Evolutionary conservation across 2,329 filamentous ascomycete genomes (phyloP), one percentile per base, ranked within the genome.

Genomic region (Chrysosporium keratinophilum): DNA sequence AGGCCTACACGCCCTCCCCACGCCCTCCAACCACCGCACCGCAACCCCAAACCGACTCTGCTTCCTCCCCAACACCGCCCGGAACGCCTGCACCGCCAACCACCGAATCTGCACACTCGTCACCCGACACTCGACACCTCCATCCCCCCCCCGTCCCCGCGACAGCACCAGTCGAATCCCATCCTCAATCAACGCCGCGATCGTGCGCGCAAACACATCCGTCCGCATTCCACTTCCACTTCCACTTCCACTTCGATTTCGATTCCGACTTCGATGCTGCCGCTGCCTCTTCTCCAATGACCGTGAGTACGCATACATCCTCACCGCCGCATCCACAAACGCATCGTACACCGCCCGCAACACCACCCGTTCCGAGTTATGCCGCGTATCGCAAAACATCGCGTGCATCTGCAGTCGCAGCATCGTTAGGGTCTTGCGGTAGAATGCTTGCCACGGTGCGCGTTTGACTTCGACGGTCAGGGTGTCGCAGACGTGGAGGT

Each of bases 321-420:
- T 94, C 71, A 81, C 82, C 7, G 88, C 89, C 5, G 86, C 83
- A 67, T 94, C 88, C 15, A 74, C 63, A 62, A 96, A 91, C 33
- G 82, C 82, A n/a, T 78, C 76, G 62, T 84, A 80, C 2, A 96
- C 72, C 61, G 93, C 95, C n/a, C 71, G 68, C 3, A 91, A 74
- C 11, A 93, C 85, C 0, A 83, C 87, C 3, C 66, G 60, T 6
- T 78, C 65, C 2, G 82, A 79, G 71, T 97, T 97, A 73, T 91
- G 83, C 2, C 76, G 70, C 3, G 86, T 87, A 67, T 94, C 88
- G 1, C 71, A 60, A 56, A 70, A 72, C 69, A 71, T 72, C 48
- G 81, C 75, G 62, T 93, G 86, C 50, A 89, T 83, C 65, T 95
- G 88, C 50, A 93, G 82, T 67, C 89, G 90, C 74, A 97, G 88